Evolutionary conservation across 176 grass and related monocot species (phyloP).

Genomic region (Carex myosuroides): DNA sequence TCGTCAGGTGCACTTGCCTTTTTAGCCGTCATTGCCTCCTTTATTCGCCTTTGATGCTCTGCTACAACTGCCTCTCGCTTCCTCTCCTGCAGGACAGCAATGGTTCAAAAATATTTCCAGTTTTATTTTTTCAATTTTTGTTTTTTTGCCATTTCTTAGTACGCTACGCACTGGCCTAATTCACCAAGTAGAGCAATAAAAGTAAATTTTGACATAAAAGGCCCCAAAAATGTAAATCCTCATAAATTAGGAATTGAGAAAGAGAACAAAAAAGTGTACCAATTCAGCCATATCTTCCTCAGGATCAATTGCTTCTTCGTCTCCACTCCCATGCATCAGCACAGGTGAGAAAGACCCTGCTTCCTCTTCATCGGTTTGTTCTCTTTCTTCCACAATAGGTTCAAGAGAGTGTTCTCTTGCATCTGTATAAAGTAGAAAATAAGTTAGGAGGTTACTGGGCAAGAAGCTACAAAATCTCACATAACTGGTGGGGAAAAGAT

Average conservation of each 20-base stretch:
- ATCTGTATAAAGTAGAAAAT: conserved; percentile 36
- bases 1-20: conserved; percentile 60
- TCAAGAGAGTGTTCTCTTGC: conserved; percentile 59
- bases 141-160: neutral
- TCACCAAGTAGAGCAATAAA: neutral
- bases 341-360: conserved; percentile 86
- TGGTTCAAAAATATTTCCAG: neutral
- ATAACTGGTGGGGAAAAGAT: neutral
- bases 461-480: neutral
- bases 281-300: conserved; percentile 89
- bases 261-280: conserved; percentile 31
- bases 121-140: neutral
- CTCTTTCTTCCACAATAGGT: conserved; percentile 52
- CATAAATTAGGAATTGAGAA: neutral
- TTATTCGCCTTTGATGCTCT: conserved; percentile 77
- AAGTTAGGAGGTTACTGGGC: neutral
- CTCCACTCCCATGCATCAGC: conserved; percentile 75
- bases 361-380: conserved; percentile 49
- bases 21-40: conserved; percentile 44
- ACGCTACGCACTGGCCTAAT: neutral
- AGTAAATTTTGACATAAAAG: neutral
- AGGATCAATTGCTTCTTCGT: conserved; percentile 94
- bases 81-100: conserved; percentile 44
- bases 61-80: conserved; percentile 72
- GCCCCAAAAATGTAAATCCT: neutral